Evolutionary conservation across 495 filamentous ascomycete species (phyloP), one percentile per base, ranked within the genome.

Genomic region (Aspergillus ellipticus): DNA sequence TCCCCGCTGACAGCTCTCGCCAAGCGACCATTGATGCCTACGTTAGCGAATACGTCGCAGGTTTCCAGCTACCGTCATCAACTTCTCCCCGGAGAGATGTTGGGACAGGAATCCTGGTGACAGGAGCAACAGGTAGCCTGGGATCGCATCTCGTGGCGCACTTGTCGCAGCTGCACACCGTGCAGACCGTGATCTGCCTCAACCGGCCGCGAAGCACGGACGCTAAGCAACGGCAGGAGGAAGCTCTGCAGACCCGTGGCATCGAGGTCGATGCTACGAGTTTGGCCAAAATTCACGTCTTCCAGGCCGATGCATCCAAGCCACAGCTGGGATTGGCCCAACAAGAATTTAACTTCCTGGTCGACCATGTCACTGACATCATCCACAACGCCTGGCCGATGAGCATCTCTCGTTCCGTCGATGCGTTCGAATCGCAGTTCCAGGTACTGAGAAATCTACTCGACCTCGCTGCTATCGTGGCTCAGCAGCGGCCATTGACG

Each of bases 331-430:
- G 79, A 1, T 66, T 85, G 3, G 19, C 68, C 0, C 7, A 37
- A 3, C 19, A 49, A 6, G 67, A 69, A 0, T 82, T 82, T 54
- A 26, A 63, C 16, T 42, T 26, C 8, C 72, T 82, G 0, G 47
- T 64, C 0, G 31, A 63, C 6, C 53, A 43, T n/a, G 74, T 75
- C 13, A 83, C 81, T 0, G 72, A 81, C 42, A 77, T 83, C 21
- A 59, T 83, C 21, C 80, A 84, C 61, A 81, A 77, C 49, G 80
- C 80, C 3, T 83, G 80, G 79, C 78, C 77, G 0, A 82, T 83
- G 78, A 77, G 69, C 59, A 68, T 51, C 35, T 79, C 65, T 24
- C 61, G 76, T 1, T 64, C 73, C 0, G n/a, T 84, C 0, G 53
- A 63, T 3, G 70, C 56, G 9, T 79, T 79, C 47, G 75, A 79